phyloP scores from a whole-genome alignment of 1,284 basidiomycete genomes.

The Malassezia restricta region DNA sequence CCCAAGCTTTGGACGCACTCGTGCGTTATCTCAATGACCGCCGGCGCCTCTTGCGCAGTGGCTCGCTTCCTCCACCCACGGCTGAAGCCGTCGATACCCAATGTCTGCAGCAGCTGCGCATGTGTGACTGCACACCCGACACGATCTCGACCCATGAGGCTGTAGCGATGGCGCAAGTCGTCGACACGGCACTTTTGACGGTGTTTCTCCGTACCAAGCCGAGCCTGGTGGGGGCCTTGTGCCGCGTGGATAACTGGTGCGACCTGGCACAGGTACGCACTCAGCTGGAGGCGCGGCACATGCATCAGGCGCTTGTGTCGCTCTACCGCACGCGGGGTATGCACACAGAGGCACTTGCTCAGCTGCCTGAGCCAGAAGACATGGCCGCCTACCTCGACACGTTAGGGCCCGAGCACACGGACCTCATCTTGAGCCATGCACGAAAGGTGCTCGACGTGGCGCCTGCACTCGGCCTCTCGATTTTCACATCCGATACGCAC shows the following conservation, averaged over 20 bases:
- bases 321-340: conserved; percentile 88
- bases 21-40: conserved; percentile 42
- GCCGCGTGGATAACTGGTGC: conserved; percentile 89
- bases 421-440: conserved; percentile 47
- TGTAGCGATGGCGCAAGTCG: conserved; percentile 61
- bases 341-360: conserved; percentile 73
- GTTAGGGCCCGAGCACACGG: conserved; percentile 50
- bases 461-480: conserved; percentile 64
- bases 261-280: conserved; percentile 90
- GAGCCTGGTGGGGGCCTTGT: conserved; percentile 70
- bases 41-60: conserved; percentile 37
- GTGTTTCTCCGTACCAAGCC: conserved; percentile 76
- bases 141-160: conserved; percentile 41
- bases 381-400: conserved; percentile 84
- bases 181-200: conserved; percentile 91
- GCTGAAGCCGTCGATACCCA: neutral
- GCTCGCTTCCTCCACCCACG: conserved; percentile 16
- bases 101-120: conserved; percentile 24
- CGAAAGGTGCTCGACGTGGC: conserved; percentile 76
- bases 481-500: conserved; percentile 79
- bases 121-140: conserved; percentile 18
- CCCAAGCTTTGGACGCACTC: conserved; percentile 30
- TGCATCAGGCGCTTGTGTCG: conserved; percentile 77
- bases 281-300: conserved; percentile 68
- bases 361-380: conserved; percentile 54